Evolutionary conservation across 345 rosid genomes (phyloP).

Genomic region (Gossypium australe): DNA sequence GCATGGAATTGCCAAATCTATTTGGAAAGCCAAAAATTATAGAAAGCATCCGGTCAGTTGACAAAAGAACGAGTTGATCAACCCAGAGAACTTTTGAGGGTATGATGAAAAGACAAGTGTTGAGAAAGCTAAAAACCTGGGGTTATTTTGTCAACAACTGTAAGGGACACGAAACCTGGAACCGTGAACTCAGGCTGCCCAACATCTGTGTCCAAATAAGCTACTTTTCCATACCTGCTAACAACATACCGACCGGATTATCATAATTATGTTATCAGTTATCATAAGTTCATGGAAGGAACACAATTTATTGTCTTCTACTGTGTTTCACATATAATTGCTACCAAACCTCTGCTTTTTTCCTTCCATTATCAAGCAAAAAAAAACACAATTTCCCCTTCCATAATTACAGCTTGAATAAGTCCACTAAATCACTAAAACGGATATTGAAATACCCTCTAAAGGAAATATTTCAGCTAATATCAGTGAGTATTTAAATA

Average conservation of each 20-base stretch:
- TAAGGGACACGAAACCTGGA: constrained; percentile 85
- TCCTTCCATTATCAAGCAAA: neutral
- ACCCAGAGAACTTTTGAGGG: neutral
- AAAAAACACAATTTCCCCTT: neutral
- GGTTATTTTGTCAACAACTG: constrained; percentile 53
- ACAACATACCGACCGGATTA: constrained; percentile 6
- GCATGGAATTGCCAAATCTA: constrained; percentile 79
- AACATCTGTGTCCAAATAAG: constrained; percentile 88
- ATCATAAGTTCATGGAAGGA: neutral
- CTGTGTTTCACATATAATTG: neutral
- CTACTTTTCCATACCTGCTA: constrained; percentile 71
- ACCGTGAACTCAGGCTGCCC: constrained; percentile 94
- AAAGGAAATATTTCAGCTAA: neutral
- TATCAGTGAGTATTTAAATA: neutral
- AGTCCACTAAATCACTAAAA: neutral
- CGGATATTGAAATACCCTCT: neutral
- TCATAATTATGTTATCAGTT: neutral
- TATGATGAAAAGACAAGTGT: neutral
- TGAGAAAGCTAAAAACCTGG: constrained; percentile 38
- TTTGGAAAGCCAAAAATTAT: constrained; percentile 17
- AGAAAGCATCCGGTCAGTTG: constrained; percentile 1
- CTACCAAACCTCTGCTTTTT: neutral
- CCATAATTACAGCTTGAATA: constrained; percentile 12
- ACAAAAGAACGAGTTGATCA: neutral
- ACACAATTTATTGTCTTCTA: neutral